Percentiles rank a stretch among this genome's conserved stretches.
These are phyloP conservation scores for Alternaria sp. DNA, from an alignment of 2,329 filamentous ascomycete genomes.

Conservation along the genomic window DNA sequence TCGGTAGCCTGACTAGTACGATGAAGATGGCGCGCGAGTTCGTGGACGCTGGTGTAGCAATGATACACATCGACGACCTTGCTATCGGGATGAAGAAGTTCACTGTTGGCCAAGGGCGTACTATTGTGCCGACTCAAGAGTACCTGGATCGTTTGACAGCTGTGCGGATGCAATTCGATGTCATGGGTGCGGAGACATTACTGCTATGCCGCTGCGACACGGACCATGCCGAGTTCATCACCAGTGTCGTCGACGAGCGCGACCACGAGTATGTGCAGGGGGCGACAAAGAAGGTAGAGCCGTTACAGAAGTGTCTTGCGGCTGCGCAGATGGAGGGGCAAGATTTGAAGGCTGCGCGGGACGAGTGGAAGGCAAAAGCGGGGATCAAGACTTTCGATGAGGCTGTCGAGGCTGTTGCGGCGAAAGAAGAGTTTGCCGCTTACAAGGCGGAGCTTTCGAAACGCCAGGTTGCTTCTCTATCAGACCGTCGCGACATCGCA, in stretches of 20 bases:
- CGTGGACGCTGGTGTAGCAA: conserved; percentile 53
- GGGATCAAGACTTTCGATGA: conserved; percentile 46
- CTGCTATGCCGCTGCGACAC: conserved; percentile 50
- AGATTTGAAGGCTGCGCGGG: conserved; percentile 31
- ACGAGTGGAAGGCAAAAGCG: conserved; percentile 43
- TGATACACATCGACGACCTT: conserved; percentile 54
- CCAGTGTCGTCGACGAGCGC: conserved; percentile 45
- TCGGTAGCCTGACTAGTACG: conserved; percentile 49
- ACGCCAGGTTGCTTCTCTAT: not conserved
- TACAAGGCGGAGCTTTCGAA: not conserved
- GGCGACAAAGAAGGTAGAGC: conserved; percentile 41
- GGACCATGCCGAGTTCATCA: conserved; percentile 50
- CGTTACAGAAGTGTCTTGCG: conserved; percentile 31
- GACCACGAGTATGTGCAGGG: conserved; percentile 52
- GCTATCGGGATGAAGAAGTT: conserved; percentile 55
- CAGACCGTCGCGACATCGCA: not conserved
- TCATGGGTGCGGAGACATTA: conserved; percentile 51
- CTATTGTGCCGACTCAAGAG: conserved; percentile 50
- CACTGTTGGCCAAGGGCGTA: conserved; percentile 50
- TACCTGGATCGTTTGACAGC: conserved; percentile 47
- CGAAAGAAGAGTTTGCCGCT: not conserved
- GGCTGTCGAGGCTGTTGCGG: conserved; percentile 31
- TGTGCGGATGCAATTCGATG: conserved; percentile 50
- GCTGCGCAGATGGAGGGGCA: conserved; percentile 31
- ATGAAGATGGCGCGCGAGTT: conserved; percentile 53